Base-by-base conservation (phyloP, 202 grass and related monocot genomes). In the Carex arenaria region DNA sequence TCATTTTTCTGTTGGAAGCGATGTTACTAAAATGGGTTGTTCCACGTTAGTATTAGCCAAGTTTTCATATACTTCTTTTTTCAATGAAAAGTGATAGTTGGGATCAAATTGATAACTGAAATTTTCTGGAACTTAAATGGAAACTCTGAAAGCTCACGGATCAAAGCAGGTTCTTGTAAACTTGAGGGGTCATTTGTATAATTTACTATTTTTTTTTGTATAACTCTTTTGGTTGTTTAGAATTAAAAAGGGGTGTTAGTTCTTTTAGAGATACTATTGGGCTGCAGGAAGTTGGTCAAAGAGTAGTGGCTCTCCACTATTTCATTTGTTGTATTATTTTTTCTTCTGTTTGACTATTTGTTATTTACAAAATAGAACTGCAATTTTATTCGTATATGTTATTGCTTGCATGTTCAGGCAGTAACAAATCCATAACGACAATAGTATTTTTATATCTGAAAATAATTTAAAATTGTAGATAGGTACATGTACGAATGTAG, bases 261-360 rank as follows among this genome's bases (percentile, higher is more conserved):
- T 77, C 59, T 14, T 57, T 18, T 57, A 59, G 30, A 34, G 6
- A 57, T n/a, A 32, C 15, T 77, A 59, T 52, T 19, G 73, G 45
- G 13, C 73, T 77, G 13, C 52, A 57, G 36, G 51, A 55, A 77
- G 26, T 18, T 55, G 73, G 73, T 77, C 64, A 66, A 67, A 68
- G 18, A 82, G 80, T 68, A 82, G 80, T 82, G 80, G 20, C 43
- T 68, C 80, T 68, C 80, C 80, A 82, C 80, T 82, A 67, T 68
- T 47, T 68, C 49, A 82, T 40, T 20, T 47, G 17, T 57, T 45
- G 5, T 22, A 45, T 80, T 60, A 18, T 3, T 67, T 15, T n/a
- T 68, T 68, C 55, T 31, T 51, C 45, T 82, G 14, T 82, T 82
- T 68, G 80, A 82, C 80, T 82, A 66, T 68, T 82, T 68, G 38